Conservation (phyloP, 495 filamentous ascomycete species). For the Paragyromitra xinjiangensis region DNA sequence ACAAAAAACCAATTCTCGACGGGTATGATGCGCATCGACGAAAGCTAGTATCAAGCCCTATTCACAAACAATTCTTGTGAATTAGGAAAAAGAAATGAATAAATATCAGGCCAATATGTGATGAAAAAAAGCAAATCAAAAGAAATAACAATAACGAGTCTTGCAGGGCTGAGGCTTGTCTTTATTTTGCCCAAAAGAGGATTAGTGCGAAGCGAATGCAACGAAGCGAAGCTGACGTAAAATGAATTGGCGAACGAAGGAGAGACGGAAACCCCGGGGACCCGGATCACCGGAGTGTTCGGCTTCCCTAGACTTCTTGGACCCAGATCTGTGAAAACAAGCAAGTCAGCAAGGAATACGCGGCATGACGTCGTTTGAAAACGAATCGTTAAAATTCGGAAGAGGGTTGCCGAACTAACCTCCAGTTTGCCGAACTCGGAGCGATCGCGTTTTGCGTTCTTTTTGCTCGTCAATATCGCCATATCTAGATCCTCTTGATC, state of each 20-base stretch:
- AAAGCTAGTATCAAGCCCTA: constrained; percentile 10
- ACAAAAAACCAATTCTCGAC: constrained; percentile 36
- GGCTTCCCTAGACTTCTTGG: constrained; percentile 63
- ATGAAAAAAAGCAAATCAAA: constrained; percentile 31
- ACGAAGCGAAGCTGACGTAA: constrained; percentile 23
- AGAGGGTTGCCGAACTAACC: constrained; percentile 66
- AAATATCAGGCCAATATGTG: constrained; percentile 30
- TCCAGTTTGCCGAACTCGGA: constrained; percentile 94
- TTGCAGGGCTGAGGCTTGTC: constrained; percentile 27
- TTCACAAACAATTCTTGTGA: constrained; percentile 24
- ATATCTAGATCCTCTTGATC: constrained; percentile 96
- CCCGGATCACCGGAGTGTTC: constrained; percentile 6
- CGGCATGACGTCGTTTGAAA: constrained; percentile 41
- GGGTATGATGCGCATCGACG: constrained; percentile 34
- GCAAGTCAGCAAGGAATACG: constrained; percentile 34
- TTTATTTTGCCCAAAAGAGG: constrained; percentile 35
- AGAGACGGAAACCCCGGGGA: constrained; percentile 12
- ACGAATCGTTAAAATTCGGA: constrained; percentile 47
- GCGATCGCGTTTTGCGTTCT: constrained; percentile 74
- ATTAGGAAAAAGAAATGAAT: constrained; percentile 29
- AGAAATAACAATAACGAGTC: constrained; percentile 8
- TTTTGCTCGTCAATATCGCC: constrained; percentile 73
- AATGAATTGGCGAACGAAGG: constrained; percentile 28
- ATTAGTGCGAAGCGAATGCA: constrained; percentile 34
- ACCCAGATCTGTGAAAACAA: constrained; percentile 68